phyloP scores from a whole-genome alignment of 2,329 filamentous ascomycete species.

The Diaporthe australafricana region DNA sequence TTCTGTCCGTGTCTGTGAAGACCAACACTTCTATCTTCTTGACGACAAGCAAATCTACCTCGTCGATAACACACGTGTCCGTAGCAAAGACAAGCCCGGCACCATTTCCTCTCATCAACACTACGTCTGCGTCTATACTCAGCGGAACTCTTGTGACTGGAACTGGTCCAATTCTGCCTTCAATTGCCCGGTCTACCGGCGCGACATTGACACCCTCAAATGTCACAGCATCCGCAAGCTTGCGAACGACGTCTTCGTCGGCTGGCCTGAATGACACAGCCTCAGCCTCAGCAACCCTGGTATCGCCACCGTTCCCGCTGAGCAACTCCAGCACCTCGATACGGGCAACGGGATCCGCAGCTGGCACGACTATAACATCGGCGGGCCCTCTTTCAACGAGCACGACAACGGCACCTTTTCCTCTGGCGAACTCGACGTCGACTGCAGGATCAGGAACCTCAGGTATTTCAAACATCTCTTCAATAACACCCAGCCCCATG shows the following conservation, averaged over 20 bases:
- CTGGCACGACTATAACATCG: not conserved
- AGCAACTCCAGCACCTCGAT: slow-evolving; percentile 4
- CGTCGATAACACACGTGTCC: not conserved
- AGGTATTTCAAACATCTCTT: not conserved
- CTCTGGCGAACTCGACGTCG: not conserved
- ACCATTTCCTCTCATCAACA: slow-evolving; percentile 9
- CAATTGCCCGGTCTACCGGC: not conserved
- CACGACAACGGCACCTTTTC: not conserved
- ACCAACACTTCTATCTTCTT: not conserved
- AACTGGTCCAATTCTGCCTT: not conserved
- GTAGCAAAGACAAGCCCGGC: not conserved
- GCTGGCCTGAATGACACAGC: slow-evolving; percentile 4
- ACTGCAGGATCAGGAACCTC: not conserved
- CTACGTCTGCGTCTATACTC: not conserved
- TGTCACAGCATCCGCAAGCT: not conserved
- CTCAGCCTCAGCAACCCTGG: not conserved
- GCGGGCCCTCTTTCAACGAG: not conserved
- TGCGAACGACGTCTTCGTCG: not conserved
- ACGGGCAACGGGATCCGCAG: not conserved
- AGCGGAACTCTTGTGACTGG: not conserved
- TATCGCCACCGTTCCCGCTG: not conserved
- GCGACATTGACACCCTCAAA: not conserved
- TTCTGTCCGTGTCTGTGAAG: not conserved
- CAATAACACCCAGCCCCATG: no score
- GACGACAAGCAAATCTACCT: slow-evolving; percentile 3